Evolutionary conservation across 2,329 filamentous ascomycete genomes (phyloP).

Genomic region (Colletotrichum aenigma): DNA sequence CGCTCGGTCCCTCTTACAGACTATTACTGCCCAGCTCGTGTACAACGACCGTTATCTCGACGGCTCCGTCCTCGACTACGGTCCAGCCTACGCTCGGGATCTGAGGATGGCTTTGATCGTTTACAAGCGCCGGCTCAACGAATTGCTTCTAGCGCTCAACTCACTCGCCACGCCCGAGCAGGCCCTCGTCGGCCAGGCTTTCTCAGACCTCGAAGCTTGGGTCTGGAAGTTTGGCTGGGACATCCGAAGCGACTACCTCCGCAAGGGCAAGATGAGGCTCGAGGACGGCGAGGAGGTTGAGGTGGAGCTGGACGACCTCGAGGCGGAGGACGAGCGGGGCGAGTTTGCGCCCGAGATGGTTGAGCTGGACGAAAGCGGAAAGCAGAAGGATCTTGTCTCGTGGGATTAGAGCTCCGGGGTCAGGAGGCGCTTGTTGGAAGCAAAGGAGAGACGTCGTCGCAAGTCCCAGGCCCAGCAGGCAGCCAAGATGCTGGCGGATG

Average conservation of each 20-base stretch:
- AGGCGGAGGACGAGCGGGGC: conserved; percentile 58
- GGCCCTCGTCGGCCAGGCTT: conserved; percentile 49
- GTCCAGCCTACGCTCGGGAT: conserved; percentile 30
- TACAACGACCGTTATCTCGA: conserved; percentile 57
- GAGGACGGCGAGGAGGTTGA: conserved; percentile 58
- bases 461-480: not conserved
- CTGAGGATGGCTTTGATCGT: conserved; percentile 54
- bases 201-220: conserved; percentile 53
- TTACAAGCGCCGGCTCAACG: conserved; percentile 59
- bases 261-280: conserved; percentile 52
- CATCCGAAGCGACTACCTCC: conserved; percentile 52
- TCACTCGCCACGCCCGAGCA: conserved; percentile 41
- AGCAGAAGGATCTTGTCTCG: conserved; percentile 55
- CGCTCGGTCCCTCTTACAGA: conserved; percentile 49
- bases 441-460: conserved; percentile 8
- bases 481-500: not conserved
- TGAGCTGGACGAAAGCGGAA: conserved; percentile 55
- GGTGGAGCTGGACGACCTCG: conserved; percentile 52
- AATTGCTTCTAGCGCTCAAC: conserved; percentile 43
- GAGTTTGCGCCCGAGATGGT: conserved; percentile 60
- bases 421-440: conserved; percentile 17
- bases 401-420: conserved; percentile 36
- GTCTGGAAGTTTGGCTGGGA: conserved; percentile 60
- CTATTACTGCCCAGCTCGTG: conserved; percentile 58
- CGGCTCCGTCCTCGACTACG: conserved; percentile 44